phyloP scores from a whole-genome alignment of 148 eudicot species.

The Camellia granthamiana region DNA sequence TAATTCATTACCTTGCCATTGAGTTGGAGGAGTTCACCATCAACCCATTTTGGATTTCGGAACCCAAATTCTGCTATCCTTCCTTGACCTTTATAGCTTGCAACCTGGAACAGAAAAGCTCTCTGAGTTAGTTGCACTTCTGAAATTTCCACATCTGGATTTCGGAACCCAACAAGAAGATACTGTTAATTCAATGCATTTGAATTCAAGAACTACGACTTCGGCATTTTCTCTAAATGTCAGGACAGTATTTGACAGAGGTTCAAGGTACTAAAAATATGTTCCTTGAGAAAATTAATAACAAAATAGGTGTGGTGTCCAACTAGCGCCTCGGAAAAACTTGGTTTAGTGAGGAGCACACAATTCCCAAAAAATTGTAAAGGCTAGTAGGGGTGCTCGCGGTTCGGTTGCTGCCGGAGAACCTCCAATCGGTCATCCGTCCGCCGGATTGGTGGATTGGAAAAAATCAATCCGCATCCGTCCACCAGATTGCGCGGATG shows the following conservation, averaged over 20 bases:
- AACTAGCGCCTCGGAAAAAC: neutral
- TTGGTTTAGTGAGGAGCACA: neutral
- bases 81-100: conserved; percentile 91
- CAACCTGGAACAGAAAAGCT: conserved; percentile 46
- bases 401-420: no score
- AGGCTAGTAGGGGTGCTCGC: no score
- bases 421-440: no score
- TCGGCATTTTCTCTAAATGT: neutral
- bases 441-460: no score
- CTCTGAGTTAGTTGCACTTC: conserved; percentile 1
- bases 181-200: neutral
- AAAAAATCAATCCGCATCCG: no score
- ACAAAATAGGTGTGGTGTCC: neutral
- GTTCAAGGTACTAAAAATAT: neutral
- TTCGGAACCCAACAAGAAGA: neutral
- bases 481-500: no score
- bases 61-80: conserved; percentile 91
- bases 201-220: neutral
- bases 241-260: neutral
- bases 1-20: conserved; percentile 74
- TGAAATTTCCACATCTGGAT: neutral
- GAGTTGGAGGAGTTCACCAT: conserved; percentile 93
- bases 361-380: neutral
- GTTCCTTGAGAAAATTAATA: neutral
- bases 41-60: conserved; percentile 82